These are phyloP conservation scores for Cystobasidium pallidum DNA, from an alignment of 1,284 basidiomycete species.

Conservation along the genomic window DNA sequence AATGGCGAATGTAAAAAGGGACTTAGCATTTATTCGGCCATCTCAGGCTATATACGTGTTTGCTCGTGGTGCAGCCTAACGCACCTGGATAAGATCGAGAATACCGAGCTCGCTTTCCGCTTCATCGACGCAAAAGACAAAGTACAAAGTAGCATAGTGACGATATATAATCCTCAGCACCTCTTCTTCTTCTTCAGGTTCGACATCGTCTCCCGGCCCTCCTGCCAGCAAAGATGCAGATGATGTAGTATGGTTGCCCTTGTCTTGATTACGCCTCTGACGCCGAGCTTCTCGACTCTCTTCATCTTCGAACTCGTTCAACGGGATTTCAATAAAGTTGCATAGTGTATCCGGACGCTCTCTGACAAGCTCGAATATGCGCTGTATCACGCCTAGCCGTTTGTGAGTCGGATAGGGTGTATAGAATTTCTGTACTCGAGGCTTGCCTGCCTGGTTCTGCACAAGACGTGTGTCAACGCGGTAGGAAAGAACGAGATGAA, in stretches of 20 bases:
- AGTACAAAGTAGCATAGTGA: slow-evolving; percentile 80
- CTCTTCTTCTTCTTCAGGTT: slow-evolving; percentile 55
- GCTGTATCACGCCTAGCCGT: slow-evolving; percentile 48
- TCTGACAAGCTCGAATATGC: slow-evolving; percentile 50
- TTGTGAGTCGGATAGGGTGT: slow-evolving; percentile 71
- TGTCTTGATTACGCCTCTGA: not conserved
- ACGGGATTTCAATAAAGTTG: slow-evolving; percentile 53
- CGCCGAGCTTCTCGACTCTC: slow-evolving; percentile 17
- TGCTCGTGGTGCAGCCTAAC: slow-evolving; percentile 49
- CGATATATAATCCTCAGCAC: slow-evolving; percentile 61
- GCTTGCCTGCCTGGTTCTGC: slow-evolving; percentile 81
- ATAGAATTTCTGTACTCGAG: slow-evolving; percentile 95
- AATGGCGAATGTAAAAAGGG: not conserved
- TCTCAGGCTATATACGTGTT: too few relatives aligned
- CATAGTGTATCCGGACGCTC: slow-evolving; percentile 52
- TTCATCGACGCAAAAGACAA: slow-evolving; percentile 93
- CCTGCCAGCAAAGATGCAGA: not conserved
- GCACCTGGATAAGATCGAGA: slow-evolving; percentile 92
- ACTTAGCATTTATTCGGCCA: too few relatives aligned
- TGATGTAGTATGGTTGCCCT: slow-evolving; percentile 53
- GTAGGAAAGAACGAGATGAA: not conserved
- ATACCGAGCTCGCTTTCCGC: slow-evolving; percentile 96
- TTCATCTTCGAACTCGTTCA: slow-evolving; percentile 41
- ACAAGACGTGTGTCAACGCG: not conserved
- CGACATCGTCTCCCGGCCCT: slow-evolving; percentile 41